Evolutionary conservation across 768 basidiomycete genomes (phyloP).

Genomic region (Boletus vermiculosoides): DNA sequence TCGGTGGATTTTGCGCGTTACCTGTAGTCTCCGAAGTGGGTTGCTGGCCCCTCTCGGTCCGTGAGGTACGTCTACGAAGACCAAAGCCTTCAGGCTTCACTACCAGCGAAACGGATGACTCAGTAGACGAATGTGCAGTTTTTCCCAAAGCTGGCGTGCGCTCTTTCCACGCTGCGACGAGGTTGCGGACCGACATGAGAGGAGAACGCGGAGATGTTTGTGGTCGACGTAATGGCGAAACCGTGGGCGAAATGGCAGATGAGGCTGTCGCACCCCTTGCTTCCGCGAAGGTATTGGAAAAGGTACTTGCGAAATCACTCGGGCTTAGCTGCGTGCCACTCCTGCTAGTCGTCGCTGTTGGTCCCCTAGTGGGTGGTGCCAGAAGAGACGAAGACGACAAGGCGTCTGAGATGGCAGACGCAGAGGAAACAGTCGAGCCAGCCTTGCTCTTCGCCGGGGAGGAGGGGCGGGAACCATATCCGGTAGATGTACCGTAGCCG

Average conservation of each 20-base stretch:
- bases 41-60: constrained; percentile 22
- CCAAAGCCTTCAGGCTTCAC: constrained; percentile 31
- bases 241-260: constrained; percentile 40
- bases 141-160: constrained; percentile 51
- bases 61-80: constrained; percentile 33
- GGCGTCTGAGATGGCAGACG: constrained; percentile 23
- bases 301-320: constrained; percentile 38
- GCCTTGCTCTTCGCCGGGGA: constrained; percentile 47
- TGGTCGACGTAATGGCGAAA: constrained; percentile 57
- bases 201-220: constrained; percentile 70
- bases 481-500: constrained; percentile 29
- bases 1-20: constrained; percentile 11
- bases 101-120: constrained; percentile 40
- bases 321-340: constrained; percentile 37
- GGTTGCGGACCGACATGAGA: constrained; percentile 70
- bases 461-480: constrained; percentile 44
- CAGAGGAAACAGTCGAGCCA: constrained; percentile 31
- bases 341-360: constrained; percentile 16
- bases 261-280: constrained; percentile 26
- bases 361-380: constrained; percentile 45
- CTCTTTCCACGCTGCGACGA: constrained; percentile 80
- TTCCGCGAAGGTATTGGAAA: constrained; percentile 41
- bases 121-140: constrained; percentile 34
- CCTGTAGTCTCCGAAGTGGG: constrained; percentile 10
- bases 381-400: constrained; percentile 43